Percentiles rank a stretch among this genome's conserved stretches.
Conservation (phyloP, 2,329 filamentous ascomycete species). For the Ceratocystis huliohia region DNA sequence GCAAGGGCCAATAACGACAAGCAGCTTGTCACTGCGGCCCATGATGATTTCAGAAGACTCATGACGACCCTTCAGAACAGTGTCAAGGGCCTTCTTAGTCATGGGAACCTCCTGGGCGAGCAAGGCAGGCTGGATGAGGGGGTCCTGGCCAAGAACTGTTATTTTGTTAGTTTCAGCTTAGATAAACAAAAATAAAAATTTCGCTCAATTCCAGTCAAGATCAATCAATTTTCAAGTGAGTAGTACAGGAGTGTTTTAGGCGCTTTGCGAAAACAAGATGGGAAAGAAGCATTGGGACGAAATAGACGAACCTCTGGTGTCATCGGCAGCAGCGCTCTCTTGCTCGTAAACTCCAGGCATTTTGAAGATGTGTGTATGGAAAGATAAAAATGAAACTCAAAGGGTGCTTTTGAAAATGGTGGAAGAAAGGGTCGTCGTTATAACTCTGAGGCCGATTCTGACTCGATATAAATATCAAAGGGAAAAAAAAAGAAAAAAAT, state of each 20-base stretch:
- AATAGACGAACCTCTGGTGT: constrained; percentile 30
- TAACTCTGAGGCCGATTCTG: background rate
- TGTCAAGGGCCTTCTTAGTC: constrained; percentile 43
- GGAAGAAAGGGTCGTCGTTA: background rate
- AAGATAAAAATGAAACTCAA: constrained; percentile 1
- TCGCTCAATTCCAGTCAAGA: no score
- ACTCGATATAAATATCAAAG: background rate
- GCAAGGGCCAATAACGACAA: constrained; percentile 91
- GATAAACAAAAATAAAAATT: background rate
- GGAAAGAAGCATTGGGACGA: background rate
- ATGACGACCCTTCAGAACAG: constrained; percentile 48
- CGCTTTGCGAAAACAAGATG: background rate
- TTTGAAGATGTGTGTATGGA: constrained; percentile 20
- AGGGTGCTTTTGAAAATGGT: background rate
- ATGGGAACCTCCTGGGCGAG: constrained; percentile 83
- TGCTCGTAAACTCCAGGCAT: constrained; percentile 30
- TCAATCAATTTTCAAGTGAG: no score
- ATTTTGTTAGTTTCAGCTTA: background rate
- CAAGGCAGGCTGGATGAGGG: constrained; percentile 80
- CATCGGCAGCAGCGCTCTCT: constrained; percentile 27
- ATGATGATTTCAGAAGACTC: constrained; percentile 58
- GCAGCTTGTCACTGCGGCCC: constrained; percentile 43
- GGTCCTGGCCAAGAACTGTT: constrained; percentile 77
- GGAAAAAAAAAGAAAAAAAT: background rate
- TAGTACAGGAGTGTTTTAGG: background rate